Evolutionary conservation across 305 asterid species (phyloP).

Genomic region (Solanum hybrid): DNA sequence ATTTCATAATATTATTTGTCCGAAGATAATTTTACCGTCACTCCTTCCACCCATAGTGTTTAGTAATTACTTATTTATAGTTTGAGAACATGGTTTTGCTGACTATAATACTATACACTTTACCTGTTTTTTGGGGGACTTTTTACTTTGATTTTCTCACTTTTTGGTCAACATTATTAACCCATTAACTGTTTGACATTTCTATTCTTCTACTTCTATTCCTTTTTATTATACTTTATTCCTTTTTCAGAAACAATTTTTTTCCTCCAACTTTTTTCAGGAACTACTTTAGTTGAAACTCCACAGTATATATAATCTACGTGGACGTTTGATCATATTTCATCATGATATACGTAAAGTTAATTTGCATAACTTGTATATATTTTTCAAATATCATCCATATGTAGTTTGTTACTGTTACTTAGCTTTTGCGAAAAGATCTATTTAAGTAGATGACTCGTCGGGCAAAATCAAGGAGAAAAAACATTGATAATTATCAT

Average conservation of each 20-base stretch:
- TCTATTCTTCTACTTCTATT: not conserved
- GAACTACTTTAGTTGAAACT: not conserved
- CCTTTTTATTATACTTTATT: not conserved
- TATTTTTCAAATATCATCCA: not conserved
- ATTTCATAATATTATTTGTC: rapidly evolving
- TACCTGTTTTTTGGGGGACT: not conserved
- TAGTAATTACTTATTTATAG: too few species aligned
- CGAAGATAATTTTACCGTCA: not conserved
- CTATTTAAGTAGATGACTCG: not conserved
- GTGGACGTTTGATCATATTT: not conserved
- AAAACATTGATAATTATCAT: not conserved
- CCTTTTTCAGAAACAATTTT: not conserved
- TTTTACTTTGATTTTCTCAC: not conserved
- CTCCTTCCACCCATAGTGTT: not conserved
- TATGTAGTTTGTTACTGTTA: not conserved
- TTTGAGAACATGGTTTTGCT: not conserved
- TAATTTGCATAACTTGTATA: not conserved
- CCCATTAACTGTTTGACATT: not conserved
- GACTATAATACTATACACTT: not conserved
- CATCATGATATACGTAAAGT: not conserved
- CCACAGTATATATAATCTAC: not conserved
- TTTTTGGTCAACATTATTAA: not conserved
- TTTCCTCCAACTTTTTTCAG: not conserved
- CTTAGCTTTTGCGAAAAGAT: not conserved
- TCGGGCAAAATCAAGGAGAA: not conserved